Evolutionary conservation across 257 asterid genomes (phyloP).

Genomic region (Salvia miltiorrhiza): DNA sequence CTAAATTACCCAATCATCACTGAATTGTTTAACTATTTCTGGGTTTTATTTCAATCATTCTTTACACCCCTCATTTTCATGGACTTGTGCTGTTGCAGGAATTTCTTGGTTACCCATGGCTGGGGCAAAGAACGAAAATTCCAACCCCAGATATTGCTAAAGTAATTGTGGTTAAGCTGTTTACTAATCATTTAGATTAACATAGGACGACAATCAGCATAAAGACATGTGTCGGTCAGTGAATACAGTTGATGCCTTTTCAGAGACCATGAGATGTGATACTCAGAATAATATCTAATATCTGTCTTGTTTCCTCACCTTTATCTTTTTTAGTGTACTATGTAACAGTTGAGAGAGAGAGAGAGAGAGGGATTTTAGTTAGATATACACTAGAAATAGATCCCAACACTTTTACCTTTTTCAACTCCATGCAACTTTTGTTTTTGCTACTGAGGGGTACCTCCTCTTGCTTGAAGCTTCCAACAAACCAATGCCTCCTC

Average conservation of each 20-base stretch:
- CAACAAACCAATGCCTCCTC: constrained; percentile 65
- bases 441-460: constrained; percentile 40
- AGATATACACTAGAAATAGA: constrained; percentile 22
- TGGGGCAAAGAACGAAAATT: neutral
- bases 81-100: neutral
- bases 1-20: too few species aligned
- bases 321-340: constrained; percentile 37
- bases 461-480: constrained; percentile 64
- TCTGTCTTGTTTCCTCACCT: constrained; percentile 26
- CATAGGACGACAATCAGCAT: constrained; percentile 8
- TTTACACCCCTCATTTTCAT: neutral
- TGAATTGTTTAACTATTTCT: neutral
- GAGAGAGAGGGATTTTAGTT: neutral
- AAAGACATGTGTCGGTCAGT: neutral
- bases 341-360: constrained; percentile 33
- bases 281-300: constrained; percentile 29
- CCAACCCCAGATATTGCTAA: neutral
- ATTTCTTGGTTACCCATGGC: neutral
- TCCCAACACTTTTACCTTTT: constrained; percentile 33
- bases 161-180: neutral
- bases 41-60: neutral
- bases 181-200: neutral
- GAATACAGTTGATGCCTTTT: constrained; percentile 32
- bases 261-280: constrained; percentile 21
- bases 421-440: constrained; percentile 36